Conservation (phyloP, 306 rosid species). For the Begonia masoniana region DNA sequence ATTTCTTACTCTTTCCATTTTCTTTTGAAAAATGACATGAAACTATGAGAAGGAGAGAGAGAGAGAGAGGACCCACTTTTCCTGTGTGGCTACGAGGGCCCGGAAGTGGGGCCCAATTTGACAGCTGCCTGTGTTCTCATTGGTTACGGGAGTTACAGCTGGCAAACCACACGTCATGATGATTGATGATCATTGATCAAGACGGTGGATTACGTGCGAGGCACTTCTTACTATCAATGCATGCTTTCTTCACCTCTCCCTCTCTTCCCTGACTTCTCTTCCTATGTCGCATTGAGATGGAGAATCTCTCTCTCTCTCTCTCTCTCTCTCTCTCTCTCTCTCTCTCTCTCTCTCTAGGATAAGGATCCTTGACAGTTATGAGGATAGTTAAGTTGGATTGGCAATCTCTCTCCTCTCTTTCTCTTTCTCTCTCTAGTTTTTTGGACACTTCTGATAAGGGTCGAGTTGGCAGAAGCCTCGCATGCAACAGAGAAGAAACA, state of each 20-base stretch:
- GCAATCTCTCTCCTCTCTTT: constrained; percentile 2
- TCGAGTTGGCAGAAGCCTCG: constrained; percentile 7
- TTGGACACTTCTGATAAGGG: no score
- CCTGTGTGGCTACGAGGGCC: not conserved
- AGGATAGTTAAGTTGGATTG: no score
- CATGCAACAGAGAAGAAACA: constrained; percentile 13
- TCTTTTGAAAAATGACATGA: not conserved
- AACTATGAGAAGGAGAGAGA: constrained; percentile 12
- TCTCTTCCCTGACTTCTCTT: constrained; percentile 2
- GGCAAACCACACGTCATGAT: constrained; percentile 34
- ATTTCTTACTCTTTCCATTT: no score
- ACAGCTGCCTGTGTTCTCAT: not conserved
- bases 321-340: not conserved
- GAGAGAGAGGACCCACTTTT: not conserved
- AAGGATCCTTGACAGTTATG: no score
- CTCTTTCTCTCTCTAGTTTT: constrained; percentile 5
- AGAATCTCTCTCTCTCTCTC: not conserved
- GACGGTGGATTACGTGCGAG: constrained; percentile 36
- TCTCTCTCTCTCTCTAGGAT: not conserved
- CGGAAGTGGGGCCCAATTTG: not conserved
- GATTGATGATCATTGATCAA: constrained; percentile 15
- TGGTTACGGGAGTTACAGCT: constrained; percentile 16
- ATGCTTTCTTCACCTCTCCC: constrained; percentile 23
- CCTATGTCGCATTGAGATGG: no score
- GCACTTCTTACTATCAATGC: constrained; percentile 22